Percentiles rank a stretch among this genome's conserved stretches.
These are phyloP conservation scores for sorghum (Sorghum bicolor) DNA, from an alignment of 176 grass and related monocot genomes.

Conservation along the genomic window DNA sequence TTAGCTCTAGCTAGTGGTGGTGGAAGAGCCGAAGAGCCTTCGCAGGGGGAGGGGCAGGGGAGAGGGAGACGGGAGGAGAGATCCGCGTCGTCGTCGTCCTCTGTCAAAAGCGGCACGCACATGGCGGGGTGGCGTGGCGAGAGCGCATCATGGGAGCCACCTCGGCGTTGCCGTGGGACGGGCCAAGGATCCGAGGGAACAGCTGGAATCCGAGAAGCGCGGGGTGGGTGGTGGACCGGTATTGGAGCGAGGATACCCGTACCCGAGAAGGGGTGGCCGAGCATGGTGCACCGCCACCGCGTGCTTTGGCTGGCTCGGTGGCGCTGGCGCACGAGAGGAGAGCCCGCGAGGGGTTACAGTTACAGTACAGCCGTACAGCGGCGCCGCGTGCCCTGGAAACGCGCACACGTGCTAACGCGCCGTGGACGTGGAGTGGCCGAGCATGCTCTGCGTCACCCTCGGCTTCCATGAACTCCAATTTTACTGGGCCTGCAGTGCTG, in stretches of 20 bases:
- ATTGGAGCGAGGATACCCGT: background rate
- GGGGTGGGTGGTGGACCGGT: background rate
- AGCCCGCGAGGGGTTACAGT: background rate
- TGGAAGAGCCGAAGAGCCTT: background rate
- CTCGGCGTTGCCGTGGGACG: conserved; percentile 28
- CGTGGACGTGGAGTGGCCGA: background rate
- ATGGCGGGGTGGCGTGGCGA: conserved; percentile 36
- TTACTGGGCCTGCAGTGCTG: no score
- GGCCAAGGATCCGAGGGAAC: conserved; percentile 33
- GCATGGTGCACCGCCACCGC: no score
- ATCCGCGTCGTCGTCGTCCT: background rate
- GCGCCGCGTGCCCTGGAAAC: background rate
- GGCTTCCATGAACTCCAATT: no score
- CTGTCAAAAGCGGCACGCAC: conserved; percentile 30
- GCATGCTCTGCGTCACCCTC: background rate
- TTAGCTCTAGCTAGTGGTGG: background rate
- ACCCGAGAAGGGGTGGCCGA: background rate
- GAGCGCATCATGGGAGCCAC: conserved; percentile 41
- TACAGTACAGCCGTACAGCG: no score
- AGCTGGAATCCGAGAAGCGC: conserved; percentile 42
- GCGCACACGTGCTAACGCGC: background rate
- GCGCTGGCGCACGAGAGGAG: background rate
- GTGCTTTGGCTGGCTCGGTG: background rate
- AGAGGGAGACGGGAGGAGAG: background rate
- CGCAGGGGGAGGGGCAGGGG: background rate